phyloP scores from a whole-genome alignment of 2,329 filamentous ascomycete genomes.

The Colletotrichum karsti region DNA sequence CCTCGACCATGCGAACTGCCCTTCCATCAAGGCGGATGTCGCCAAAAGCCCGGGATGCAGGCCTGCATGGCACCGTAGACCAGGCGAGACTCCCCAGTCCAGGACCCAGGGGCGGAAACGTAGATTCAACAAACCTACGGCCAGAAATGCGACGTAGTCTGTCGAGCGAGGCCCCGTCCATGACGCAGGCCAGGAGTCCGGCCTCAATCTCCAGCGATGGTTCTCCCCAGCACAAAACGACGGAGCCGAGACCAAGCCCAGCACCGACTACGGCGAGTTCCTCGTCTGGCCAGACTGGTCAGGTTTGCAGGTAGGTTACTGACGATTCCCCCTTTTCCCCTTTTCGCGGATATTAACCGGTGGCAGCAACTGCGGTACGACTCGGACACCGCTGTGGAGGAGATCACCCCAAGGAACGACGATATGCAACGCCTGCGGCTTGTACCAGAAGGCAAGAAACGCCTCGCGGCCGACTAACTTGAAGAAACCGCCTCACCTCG shows the following conservation, averaged over 20 bases:
- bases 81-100: constrained; percentile 13
- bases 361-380: constrained; percentile 90
- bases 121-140: constrained; percentile 2
- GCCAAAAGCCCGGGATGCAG: constrained; percentile 21
- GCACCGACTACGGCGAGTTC: constrained; percentile 15
- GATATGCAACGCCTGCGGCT: constrained; percentile 96
- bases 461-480: constrained; percentile 89
- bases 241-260: constrained; percentile 23
- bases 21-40: constrained; percentile 31
- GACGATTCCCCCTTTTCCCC: not conserved
- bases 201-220: constrained; percentile 20
- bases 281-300: constrained; percentile 58
- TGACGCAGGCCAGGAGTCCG: constrained; percentile 26
- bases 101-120: not conserved
- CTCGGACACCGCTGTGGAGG: constrained; percentile 92
- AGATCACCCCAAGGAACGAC: constrained; percentile 91
- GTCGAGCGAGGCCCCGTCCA: constrained; percentile 27
- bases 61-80: constrained; percentile 6
- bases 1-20: constrained; percentile 26
- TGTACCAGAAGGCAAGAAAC: constrained; percentile 94
- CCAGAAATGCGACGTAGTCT: constrained; percentile 21
- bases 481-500: constrained; percentile 74
- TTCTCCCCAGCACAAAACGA: constrained; percentile 13
- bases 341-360: constrained; percentile 32
- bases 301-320: constrained; percentile 72